Conservation (phyloP, 2,329 filamentous ascomycete species). For the Neonectria punicea region DNA sequence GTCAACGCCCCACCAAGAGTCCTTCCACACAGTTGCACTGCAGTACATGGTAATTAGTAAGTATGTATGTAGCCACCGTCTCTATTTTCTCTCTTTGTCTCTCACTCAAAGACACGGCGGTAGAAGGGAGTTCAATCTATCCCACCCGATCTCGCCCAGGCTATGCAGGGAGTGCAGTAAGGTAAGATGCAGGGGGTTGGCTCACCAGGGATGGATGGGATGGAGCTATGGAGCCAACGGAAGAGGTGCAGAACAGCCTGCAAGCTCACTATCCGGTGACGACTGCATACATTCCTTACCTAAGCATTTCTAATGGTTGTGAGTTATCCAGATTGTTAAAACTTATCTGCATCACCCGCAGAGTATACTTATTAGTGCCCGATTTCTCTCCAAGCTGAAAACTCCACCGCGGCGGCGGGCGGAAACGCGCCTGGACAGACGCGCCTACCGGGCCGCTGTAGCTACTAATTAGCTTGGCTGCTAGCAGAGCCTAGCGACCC, state of each 20-base stretch:
- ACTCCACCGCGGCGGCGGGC: background rate
- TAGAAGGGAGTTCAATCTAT: background rate
- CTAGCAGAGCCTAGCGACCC: slow-evolving; percentile 8
- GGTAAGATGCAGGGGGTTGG: background rate
- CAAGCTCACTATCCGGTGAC: too few species aligned
- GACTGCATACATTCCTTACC: background rate
- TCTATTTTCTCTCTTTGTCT: background rate
- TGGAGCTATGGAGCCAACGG: too few species aligned
- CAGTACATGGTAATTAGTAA: background rate
- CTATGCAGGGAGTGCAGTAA: background rate
- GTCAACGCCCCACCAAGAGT: background rate
- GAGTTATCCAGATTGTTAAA: background rate
- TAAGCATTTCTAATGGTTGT: background rate
- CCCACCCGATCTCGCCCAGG: background rate
- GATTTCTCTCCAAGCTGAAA: background rate
- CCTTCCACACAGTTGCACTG: background rate
- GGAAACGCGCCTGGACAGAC: slow-evolving; percentile 20
- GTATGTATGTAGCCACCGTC: background rate
- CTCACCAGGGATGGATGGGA: background rate
- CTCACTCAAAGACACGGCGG: background rate
- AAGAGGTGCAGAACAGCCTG: too few species aligned
- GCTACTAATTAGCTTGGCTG: background rate
- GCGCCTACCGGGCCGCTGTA: slow-evolving; percentile 3
- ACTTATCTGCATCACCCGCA: background rate
- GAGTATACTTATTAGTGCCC: background rate